Base-by-base conservation (phyloP, 2,329 filamentous ascomycete genomes). In the Fusarium clavum region DNA sequence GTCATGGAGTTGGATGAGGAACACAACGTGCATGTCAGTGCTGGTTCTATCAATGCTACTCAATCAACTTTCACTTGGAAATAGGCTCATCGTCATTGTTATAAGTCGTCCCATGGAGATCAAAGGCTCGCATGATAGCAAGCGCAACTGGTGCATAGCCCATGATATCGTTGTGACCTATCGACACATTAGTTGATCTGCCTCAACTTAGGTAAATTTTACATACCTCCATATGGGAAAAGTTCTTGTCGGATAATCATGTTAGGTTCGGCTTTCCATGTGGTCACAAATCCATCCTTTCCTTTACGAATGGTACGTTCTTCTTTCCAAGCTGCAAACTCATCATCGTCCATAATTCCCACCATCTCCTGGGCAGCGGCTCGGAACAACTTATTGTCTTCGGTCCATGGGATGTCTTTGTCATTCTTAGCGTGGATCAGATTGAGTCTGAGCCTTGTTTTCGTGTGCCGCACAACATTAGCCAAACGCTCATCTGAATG, bases 351-450 rank as follows among this genome's bases (percentile, higher is more conserved):
- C 11, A 82, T 54, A 1, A 74, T 73, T 8, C 77, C 78, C 4
- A 82, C 77, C 3, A 84, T 83, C 46, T 87, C 86, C 56, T 84
- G 85, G 3, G 87, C 87, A 1, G 90, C 87, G 1, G 86, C 84
- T 30, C 81, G 81, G 76, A 92, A 93, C 3, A 93, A 80, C 70
- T 83, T 84, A 72, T 91, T 86, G 45, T 90, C 89, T 75, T 94
- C 90, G 2, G 82, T 85, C 81, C 89, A 95, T 0, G 92, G 90
- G 64, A 98, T 97, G 73, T 97, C 93, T 62, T 83, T 82, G 77
- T 98, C 95, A 75, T 97, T 88, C 57, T 87, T 86, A 18, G 94
- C 92, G 74, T 98, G 95, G 5, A 98, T 81, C 44, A 98, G 82
- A 45, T 87, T 90, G 22, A 98, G 81, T 24, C 90, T 85, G 12